phyloP scores from a whole-genome alignment of 1,284 basidiomycete genomes.

The Moesziomyces sp. region DNA sequence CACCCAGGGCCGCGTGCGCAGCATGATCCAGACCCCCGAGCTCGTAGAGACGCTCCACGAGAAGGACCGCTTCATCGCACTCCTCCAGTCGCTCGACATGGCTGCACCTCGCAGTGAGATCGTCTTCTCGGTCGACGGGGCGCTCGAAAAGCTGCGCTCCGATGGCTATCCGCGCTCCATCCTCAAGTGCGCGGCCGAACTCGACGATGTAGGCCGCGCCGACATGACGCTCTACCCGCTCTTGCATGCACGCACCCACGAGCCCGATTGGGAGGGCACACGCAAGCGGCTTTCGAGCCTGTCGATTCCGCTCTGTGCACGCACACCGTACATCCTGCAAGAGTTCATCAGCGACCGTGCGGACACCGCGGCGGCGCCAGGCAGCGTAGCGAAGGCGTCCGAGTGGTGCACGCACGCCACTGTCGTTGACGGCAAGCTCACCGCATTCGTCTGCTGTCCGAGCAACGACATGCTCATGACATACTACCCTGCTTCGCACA shows the following conservation, averaged over 20 bases:
- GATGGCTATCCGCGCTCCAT: conserved; percentile 44
- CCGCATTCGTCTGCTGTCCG: conserved; percentile 70
- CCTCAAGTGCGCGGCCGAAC: conserved; percentile 67
- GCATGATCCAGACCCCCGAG: conserved; percentile 68
- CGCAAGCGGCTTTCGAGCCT: conserved; percentile 35
- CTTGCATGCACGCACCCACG: conserved; percentile 3
- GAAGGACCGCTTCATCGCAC: conserved; percentile 66
- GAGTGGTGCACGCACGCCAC: conserved; percentile 70
- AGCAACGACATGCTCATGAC: conserved; percentile 71
- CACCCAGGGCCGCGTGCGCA: conserved; percentile 55
- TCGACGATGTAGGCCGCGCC: conserved; percentile 68
- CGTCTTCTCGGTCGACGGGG: conserved; percentile 66
- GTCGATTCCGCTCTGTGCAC: conserved; percentile 46
- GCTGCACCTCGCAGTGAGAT: conserved; percentile 66
- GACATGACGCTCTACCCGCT: conserved; percentile 70
- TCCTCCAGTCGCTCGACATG: conserved; percentile 67
- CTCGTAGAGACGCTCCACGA: conserved; percentile 69
- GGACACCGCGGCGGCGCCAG: conserved; percentile 9
- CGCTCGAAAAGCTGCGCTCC: conserved; percentile 59
- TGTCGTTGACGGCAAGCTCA: conserved; percentile 68
- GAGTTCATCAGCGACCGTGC: conserved; percentile 64
- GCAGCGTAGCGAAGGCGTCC: conserved; percentile 14
- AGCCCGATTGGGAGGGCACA: conserved; percentile 46
- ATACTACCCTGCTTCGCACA: conserved; percentile 67
- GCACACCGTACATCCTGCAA: conserved; percentile 63